Conservation (phyloP, 2,329 filamentous ascomycete genomes). For the Clonostachys sp. region DNA sequence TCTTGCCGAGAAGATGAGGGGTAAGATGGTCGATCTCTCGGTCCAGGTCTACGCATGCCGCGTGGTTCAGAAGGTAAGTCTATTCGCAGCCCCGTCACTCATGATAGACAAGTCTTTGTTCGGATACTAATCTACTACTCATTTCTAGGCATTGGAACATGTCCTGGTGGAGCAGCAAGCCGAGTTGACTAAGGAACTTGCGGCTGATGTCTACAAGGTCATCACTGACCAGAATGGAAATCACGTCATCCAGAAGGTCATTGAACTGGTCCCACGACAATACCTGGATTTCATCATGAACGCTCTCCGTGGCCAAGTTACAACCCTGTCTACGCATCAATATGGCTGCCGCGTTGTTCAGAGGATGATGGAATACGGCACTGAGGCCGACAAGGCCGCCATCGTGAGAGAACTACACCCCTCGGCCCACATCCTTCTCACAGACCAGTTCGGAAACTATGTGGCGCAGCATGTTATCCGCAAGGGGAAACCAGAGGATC, state of each 20-base stretch:
- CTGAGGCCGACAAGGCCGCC: constrained; percentile 62
- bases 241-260: constrained; percentile 92
- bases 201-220: constrained; percentile 69
- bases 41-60: constrained; percentile 90
- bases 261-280: constrained; percentile 72
- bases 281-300: constrained; percentile 84
- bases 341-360: constrained; percentile 94
- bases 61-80: constrained; percentile 82
- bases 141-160: constrained; percentile 73
- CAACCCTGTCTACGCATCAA: constrained; percentile 68
- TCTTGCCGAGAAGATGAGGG: constrained; percentile 81
- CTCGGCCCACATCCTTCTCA: constrained; percentile 67
- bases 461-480: constrained; percentile 90
- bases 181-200: constrained; percentile 76
- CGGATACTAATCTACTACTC: constrained; percentile 12
- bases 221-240: constrained; percentile 90
- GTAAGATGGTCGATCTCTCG: constrained; percentile 74
- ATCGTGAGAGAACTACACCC: constrained; percentile 77
- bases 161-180: constrained; percentile 90
- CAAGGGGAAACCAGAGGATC: constrained; percentile 70
- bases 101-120: neutral
- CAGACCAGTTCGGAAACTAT: constrained; percentile 92
- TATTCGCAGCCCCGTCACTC: too few relatives aligned
- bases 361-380: constrained; percentile 80
- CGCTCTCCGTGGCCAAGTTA: constrained; percentile 71